phyloP scores from a whole-genome alignment of 2,329 filamentous ascomycete genomes.

The Teratosphaeria nubilosa region DNA sequence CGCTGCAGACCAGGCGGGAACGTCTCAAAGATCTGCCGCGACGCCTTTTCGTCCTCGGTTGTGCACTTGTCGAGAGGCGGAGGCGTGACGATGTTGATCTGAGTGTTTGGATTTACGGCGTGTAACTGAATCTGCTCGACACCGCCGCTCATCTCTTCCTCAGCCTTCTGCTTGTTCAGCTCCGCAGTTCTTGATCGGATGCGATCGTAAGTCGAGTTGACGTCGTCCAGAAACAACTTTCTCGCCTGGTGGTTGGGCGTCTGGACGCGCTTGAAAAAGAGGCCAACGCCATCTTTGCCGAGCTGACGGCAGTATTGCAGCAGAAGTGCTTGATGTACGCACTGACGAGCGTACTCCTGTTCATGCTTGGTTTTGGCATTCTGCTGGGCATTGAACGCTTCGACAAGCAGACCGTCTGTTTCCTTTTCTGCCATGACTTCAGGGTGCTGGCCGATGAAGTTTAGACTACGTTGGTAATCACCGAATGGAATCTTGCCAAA shows the following conservation, averaged over 20 bases:
- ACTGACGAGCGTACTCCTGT: slow-evolving; percentile 66
- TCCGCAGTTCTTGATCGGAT: slow-evolving; percentile 70
- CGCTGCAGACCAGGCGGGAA: slow-evolving; percentile 74
- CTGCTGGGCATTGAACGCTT: slow-evolving; percentile 83
- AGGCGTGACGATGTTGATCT: slow-evolving; percentile 80
- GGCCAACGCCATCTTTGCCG: slow-evolving; percentile 72
- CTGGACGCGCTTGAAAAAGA: slow-evolving; percentile 96
- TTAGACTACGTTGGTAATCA: slow-evolving; percentile 62
- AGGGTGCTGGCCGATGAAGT: slow-evolving; percentile 71
- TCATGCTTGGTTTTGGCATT: slow-evolving; percentile 45
- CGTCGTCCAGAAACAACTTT: slow-evolving; percentile 85
- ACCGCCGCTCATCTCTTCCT: slow-evolving; percentile 47
- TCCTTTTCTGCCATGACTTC: slow-evolving; percentile 72
- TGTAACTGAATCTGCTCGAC: slow-evolving; percentile 97
- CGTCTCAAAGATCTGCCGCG: slow-evolving; percentile 67
- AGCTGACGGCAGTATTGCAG: slow-evolving; percentile 91
- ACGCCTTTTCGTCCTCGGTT: slow-evolving; percentile 48
- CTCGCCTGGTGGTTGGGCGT: slow-evolving; percentile 82
- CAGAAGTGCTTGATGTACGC: slow-evolving; percentile 84
- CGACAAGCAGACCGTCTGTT: slow-evolving; percentile 79
- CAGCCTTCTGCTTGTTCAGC: slow-evolving; percentile 53
- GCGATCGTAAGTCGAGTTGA: slow-evolving; percentile 73
- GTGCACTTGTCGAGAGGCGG: slow-evolving; percentile 66
- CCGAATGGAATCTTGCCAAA: slow-evolving; percentile 70
- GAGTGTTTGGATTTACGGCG: slow-evolving; percentile 76